Conservation (phyloP, 345 rosid species). For the Syzygium grande region DNA sequence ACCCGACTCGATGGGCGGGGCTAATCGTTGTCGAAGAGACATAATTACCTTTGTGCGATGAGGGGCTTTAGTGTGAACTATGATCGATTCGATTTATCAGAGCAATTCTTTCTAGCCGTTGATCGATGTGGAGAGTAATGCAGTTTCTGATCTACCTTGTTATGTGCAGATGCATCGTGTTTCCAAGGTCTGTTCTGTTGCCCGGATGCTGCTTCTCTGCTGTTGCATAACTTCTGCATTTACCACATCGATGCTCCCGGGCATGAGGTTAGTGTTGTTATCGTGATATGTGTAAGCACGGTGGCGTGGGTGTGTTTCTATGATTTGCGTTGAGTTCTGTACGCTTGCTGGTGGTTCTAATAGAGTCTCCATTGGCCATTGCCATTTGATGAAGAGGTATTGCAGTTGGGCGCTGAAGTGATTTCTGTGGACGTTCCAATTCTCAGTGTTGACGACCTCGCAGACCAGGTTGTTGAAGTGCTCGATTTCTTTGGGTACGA, state of each 20-base stretch:
- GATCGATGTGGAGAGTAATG: not conserved
- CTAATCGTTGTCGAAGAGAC: not conserved
- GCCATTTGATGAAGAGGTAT: slow-evolving; percentile 25
- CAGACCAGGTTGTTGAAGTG: slow-evolving; percentile 56
- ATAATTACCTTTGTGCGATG: not conserved
- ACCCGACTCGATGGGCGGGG: not conserved
- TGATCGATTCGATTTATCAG: not conserved
- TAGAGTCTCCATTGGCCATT: not conserved
- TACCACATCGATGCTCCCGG: slow-evolving; percentile 68
- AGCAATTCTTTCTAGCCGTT: not conserved
- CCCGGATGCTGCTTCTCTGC: slow-evolving; percentile 48
- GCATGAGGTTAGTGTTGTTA: slow-evolving; percentile 40
- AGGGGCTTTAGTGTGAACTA: not conserved
- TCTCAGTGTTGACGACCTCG: slow-evolving; percentile 50
- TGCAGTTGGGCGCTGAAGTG: slow-evolving; percentile 61
- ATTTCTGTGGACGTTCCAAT: slow-evolving; percentile 39
- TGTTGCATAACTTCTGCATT: slow-evolving; percentile 56
- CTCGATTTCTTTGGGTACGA: slow-evolving; percentile 43
- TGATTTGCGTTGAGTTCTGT: not conserved
- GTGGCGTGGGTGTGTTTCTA: not conserved
- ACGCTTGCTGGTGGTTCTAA: not conserved
- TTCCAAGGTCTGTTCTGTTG: slow-evolving; percentile 48
- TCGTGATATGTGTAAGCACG: not conserved
- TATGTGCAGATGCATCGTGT: slow-evolving; percentile 36
- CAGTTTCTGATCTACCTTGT: not conserved